phyloP scores from a whole-genome alignment of 2,329 filamentous ascomycete genomes.

The Epichloe elymi region DNA sequence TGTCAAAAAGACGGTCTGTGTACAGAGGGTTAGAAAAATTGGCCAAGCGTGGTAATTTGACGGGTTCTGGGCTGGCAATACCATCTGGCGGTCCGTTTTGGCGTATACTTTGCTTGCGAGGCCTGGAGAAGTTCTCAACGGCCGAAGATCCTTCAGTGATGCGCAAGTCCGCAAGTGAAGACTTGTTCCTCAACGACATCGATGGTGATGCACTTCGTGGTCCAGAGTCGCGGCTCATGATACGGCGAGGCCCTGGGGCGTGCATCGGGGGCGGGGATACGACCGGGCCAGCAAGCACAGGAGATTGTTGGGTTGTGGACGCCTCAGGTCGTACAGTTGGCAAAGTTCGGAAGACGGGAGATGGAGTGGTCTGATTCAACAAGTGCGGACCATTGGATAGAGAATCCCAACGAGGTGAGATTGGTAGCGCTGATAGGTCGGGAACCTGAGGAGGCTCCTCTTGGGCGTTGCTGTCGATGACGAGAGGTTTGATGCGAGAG shows the following conservation, averaged over 20 bases:
- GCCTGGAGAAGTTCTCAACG: slow-evolving; percentile 47
- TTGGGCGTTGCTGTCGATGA: background rate
- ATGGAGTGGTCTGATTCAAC: slow-evolving; percentile 7
- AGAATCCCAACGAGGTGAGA: slow-evolving; percentile 34
- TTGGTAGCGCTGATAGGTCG: slow-evolving; percentile 22
- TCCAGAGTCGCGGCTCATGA: slow-evolving; percentile 5
- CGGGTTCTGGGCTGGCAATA: slow-evolving; percentile 15
- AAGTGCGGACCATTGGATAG: slow-evolving; percentile 17
- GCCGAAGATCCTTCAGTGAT: slow-evolving; percentile 21
- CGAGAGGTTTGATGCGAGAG: slow-evolving; percentile 11
- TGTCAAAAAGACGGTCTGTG: slow-evolving; percentile 19
- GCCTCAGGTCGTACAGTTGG: slow-evolving; percentile 3
- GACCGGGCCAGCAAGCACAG: background rate
- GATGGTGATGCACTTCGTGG: slow-evolving; percentile 18
- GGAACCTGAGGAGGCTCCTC: slow-evolving; percentile 9
- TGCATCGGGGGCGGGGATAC: slow-evolving; percentile 5
- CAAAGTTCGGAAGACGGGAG: background rate
- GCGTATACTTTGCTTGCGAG: slow-evolving; percentile 39
- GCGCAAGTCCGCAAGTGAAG: slow-evolving; percentile 21
- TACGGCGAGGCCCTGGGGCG: slow-evolving; percentile 7
- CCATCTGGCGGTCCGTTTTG: slow-evolving; percentile 18
- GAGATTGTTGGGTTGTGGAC: background rate
- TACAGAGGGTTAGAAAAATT: slow-evolving; percentile 10
- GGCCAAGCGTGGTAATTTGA: slow-evolving; percentile 14
- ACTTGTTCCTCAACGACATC: slow-evolving; percentile 17